Evolutionary conservation across 768 basidiomycete genomes (phyloP).

Genomic region (Pleurotus tuoliensis): DNA sequence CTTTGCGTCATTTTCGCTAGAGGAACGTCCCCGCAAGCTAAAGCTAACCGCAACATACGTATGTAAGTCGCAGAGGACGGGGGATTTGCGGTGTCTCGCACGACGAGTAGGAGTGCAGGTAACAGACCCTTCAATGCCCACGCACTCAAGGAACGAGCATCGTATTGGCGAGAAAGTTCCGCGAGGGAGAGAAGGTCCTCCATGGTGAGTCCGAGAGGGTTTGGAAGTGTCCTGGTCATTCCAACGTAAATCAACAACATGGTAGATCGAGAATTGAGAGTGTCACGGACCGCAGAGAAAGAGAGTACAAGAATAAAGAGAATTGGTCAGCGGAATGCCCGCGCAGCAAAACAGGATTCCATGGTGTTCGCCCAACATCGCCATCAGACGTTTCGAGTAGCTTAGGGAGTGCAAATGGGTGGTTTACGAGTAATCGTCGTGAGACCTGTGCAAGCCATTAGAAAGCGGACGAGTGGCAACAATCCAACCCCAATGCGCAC

Average conservation of each 20-base stretch:
- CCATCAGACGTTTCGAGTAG: constrained; percentile 14
- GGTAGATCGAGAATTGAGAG: no score
- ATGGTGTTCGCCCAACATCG: constrained; percentile 14
- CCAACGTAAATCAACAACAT: no score
- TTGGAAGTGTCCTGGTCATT: constrained; percentile 21
- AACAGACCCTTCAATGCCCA: constrained; percentile 34
- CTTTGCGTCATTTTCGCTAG: constrained; percentile 23
- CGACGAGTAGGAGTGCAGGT: constrained; percentile 18
- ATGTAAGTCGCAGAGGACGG: constrained; percentile 25
- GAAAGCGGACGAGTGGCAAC: not conserved
- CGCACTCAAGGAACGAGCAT: constrained; percentile 25
- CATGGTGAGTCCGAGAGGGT: constrained; percentile 22
- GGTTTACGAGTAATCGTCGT: not conserved
- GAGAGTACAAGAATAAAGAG: constrained; percentile 31
- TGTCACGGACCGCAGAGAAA: constrained; percentile 33
- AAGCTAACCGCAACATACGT: constrained; percentile 31
- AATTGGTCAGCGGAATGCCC: constrained; percentile 37
- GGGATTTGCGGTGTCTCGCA: constrained; percentile 21
- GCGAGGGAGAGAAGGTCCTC: constrained; percentile 34
- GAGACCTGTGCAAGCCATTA: not conserved
- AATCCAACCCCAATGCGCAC: constrained; percentile 10
- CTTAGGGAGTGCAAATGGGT: constrained; percentile 16
- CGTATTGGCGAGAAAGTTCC: constrained; percentile 36
- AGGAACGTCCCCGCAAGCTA: constrained; percentile 21
- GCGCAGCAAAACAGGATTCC: constrained; percentile 32